Conservation (phyloP, 2,329 filamentous ascomycete species). For the Aspergillus sojae region DNA sequence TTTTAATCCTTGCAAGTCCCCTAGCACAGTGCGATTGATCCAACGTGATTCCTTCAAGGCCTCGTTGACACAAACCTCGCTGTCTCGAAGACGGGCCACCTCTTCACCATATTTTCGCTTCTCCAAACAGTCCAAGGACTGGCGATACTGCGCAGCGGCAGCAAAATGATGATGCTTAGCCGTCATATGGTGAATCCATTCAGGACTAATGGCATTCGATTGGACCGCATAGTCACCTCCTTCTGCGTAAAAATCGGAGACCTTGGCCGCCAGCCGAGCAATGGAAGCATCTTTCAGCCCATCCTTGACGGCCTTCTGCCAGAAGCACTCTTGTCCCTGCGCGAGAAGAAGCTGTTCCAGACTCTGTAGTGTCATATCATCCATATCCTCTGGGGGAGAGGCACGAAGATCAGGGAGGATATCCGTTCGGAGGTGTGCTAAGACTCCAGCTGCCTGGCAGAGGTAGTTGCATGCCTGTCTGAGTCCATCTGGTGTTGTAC, state of each 20-base stretch:
- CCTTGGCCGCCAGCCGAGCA: constrained; percentile 84
- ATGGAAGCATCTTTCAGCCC: constrained; percentile 90
- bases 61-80: constrained; percentile 78
- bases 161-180: constrained; percentile 98
- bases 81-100: constrained; percentile 81
- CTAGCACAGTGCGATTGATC: constrained; percentile 77
- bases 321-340: constrained; percentile 96
- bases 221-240: constrained; percentile 85
- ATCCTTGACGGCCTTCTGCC: constrained; percentile 96
- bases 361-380: constrained; percentile 80
- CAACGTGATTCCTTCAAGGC: constrained; percentile 83
- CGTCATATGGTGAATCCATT: constrained; percentile 97
- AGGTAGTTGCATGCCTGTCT: constrained; percentile 90
- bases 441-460: constrained; percentile 80
- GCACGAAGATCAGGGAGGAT: constrained; percentile 82
- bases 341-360: constrained; percentile 82
- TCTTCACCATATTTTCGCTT: constrained; percentile 96
- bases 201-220: constrained; percentile 84
- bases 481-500: constrained; percentile 76
- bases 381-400: constrained; percentile 93
- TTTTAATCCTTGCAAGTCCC: constrained; percentile 82
- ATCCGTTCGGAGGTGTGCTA: constrained; percentile 73
- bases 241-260: constrained; percentile 85
- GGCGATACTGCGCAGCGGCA: constrained; percentile 88
- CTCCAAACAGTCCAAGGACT: constrained; percentile 87